These are phyloP conservation scores for Oryza punctata DNA, from an alignment of 176 grass and related monocot genomes.

Conservation along the genomic window DNA sequence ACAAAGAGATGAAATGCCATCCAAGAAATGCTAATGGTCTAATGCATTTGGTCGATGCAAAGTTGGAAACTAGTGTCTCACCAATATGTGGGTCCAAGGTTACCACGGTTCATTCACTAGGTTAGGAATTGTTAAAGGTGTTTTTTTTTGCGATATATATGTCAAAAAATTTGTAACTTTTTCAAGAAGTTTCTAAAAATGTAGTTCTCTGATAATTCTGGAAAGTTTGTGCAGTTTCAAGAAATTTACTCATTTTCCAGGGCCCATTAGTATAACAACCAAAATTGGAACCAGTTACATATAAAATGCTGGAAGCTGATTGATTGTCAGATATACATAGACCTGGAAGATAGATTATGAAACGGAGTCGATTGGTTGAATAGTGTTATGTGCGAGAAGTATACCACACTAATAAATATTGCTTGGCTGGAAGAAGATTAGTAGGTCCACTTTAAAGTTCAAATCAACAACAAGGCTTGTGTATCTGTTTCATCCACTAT, in stretches of 20 bases:
- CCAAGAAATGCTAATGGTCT: not conserved
- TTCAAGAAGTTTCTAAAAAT: not conserved
- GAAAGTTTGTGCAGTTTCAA: not conserved
- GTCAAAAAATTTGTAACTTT: not conserved
- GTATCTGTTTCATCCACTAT: too few species aligned
- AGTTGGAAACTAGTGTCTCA: not conserved
- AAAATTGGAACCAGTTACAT: not conserved
- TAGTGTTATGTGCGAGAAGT: not conserved
- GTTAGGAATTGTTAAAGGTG: not conserved
- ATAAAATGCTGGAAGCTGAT: not conserved
- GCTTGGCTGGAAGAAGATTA: not conserved
- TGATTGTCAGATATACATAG: constrained; percentile 15
- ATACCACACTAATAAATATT: not conserved
- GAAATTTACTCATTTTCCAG: not conserved
- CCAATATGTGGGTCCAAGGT: not conserved
- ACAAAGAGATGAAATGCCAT: not conserved
- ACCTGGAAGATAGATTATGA: not conserved
- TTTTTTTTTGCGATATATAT: not conserved
- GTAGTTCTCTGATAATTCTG: not conserved
- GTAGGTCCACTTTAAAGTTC: not conserved
- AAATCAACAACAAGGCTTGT: not conserved
- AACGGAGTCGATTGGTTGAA: not conserved
- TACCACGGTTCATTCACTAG: not conserved
- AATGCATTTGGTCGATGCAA: not conserved
- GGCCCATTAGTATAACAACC: not conserved